Evolutionary conservation across 2,329 filamentous ascomycete species (phyloP).

Genomic region (Pseudogymnoascus sp.): DNA sequence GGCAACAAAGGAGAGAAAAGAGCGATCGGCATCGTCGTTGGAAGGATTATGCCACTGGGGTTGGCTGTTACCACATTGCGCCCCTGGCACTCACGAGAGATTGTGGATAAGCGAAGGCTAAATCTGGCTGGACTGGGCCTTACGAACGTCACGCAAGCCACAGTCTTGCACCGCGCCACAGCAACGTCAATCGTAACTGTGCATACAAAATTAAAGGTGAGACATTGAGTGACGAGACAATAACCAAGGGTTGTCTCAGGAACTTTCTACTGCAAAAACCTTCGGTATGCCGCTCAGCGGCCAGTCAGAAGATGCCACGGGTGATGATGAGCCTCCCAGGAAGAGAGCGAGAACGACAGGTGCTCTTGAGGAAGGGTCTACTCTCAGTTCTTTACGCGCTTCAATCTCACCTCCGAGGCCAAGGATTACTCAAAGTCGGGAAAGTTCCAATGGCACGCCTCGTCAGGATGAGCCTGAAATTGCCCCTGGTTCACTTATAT

Average conservation of each 20-base stretch:
- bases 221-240: slow-evolving; percentile 1
- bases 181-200: neutral
- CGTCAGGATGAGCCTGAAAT: neutral
- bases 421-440: neutral
- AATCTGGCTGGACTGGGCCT: slow-evolving; percentile 3
- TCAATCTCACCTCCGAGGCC: slow-evolving; percentile 25
- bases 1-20: neutral
- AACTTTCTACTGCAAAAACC: neutral
- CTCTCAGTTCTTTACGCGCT: slow-evolving; percentile 17
- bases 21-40: neutral
- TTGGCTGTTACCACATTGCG: neutral
- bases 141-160: slow-evolving; percentile 3
- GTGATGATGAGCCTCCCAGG: slow-evolving; percentile 17
- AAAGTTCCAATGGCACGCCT: neutral
- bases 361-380: slow-evolving; percentile 4
- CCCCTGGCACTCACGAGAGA: slow-evolving; percentile 2
- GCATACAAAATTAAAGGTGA: neutral
- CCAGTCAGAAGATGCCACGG: slow-evolving; percentile 18
- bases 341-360: slow-evolving; percentile 23
- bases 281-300: slow-evolving; percentile 2
- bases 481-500: slow-evolving; percentile 13
- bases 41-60: neutral
- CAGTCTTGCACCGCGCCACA: slow-evolving; percentile 5
- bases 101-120: slow-evolving; percentile 9
- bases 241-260: neutral